Base-by-base conservation (phyloP, 768 basidiomycete genomes). In the Russula sp. region DNA sequence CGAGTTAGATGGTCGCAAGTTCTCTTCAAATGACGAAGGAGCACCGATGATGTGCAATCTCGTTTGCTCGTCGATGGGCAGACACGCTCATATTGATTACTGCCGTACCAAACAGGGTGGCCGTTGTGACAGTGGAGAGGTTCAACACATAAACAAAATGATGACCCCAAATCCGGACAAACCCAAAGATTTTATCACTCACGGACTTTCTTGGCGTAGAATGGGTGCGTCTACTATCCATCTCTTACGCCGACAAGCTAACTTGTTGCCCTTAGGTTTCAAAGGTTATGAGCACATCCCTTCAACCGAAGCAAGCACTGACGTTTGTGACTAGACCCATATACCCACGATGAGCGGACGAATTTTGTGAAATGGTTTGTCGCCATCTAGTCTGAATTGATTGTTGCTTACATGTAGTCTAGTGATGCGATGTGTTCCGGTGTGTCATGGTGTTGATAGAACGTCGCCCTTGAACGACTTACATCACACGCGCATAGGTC, bases 1-100 rank as follows among this genome's bases (percentile, higher is more conserved):
- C 0, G 85, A 86, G 64, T 72, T 85, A 1, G 77, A 79, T 53
- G 84, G 85, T 3, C 77, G 77, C 58, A 80, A 77, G 60, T 86
- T 83, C 67, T 80, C 76, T 10, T 65, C 78, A 0, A 75, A 77
- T 35, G 82, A 83, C 54, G 80, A 81, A 35, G 83, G 84, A 7
- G 83, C 83, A 0, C 84, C 84, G 0, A 82, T 85, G 81, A 76
- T 85, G 74, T 85, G 85, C 68, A 83, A 76, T 49, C 73, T 84
- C 13, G 68, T 82, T 35, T 86, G 83, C 63, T 73, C 76, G 2
- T 72, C 79, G 18, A 73, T 84, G 72, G 85, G 83, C 1, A 70
- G 85, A n/a, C 84, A 86, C 55, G 72, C 73, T 0, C 84, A 86
- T 67, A 71, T 85, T 36, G 81, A 79, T 60, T 80, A 78, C 58